Evolutionary conservation across 345 rosid genomes (phyloP), one percentile per base, ranked within the genome.

Genomic region (Raphanus raphanistrum): DNA sequence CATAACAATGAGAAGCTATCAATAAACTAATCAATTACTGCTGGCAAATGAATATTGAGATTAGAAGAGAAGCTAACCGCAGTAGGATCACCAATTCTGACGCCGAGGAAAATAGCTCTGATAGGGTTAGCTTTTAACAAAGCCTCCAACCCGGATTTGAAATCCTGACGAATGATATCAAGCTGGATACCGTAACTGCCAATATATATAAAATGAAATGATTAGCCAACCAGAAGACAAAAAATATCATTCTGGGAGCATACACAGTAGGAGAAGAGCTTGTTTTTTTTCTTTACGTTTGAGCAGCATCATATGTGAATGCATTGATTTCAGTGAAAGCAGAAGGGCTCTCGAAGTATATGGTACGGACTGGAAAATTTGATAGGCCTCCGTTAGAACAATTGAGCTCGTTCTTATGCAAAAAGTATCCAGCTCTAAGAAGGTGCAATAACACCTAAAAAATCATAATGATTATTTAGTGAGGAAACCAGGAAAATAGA

Each of bases 51-150:
- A n/a, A n/a, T n/a, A n/a, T n/a, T 57, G 72, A 38, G 50, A 13
- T 72, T 52, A 17, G 41, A 71, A 60, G 70, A 17, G 76, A 71
- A 77, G 82, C 78, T 95, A 62, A 95, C 99, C 86, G 99, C 99
- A 32, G 99, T 95, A 77, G 99, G 99, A 83, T 95, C 99, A 82
- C 99, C 99, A 81, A 95, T 90, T 72, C 98, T 89, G 52, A 95
- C 99, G 59, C 99, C 99, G 67, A 95, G 99, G 72, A 95, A 92
- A 78, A 95, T 95, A 64, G 99, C 99, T 84, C 89, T 83, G 60
- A 95, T 88, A n/a, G 96, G 93, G 75, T 88, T 90, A 68, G 87
- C 83, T 83, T 90, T 87, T 60, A 92, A 72, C 77, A 95, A 82
- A 77, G 86, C 89, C 85, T 95, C 98, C 87, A 95, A 87, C 16